Conservation (phyloP, 805 yeast species). For the Candida ficus region DNA sequence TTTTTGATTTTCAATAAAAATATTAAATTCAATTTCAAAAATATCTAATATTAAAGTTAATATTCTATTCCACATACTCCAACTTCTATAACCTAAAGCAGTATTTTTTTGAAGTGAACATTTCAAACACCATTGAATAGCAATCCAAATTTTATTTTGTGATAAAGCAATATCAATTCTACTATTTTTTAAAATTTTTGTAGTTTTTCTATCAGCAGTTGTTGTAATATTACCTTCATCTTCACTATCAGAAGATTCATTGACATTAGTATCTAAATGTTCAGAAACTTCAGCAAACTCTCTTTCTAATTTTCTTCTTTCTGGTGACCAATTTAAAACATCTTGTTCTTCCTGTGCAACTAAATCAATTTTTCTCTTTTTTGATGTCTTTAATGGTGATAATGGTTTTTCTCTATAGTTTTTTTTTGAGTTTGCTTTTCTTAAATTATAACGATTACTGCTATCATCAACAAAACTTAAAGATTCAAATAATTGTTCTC, state of each 20-base stretch:
- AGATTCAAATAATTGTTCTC: constrained; percentile 8
- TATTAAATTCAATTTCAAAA: constrained; percentile 10
- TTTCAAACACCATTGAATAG: constrained; percentile 27
- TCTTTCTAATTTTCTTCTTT: constrained; percentile 15
- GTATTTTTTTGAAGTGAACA: constrained; percentile 19
- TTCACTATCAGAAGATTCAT: constrained; percentile 3
- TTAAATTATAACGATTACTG: constrained; percentile 1
- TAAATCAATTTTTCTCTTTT: neutral
- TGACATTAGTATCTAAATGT: neutral
- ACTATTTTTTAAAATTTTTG: constrained; percentile 20
- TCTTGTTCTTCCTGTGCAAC: neutral
- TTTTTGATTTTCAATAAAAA: neutral
- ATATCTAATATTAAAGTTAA: constrained; percentile 17
- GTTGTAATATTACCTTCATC: constrained; percentile 3
- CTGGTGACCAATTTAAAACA: constrained; percentile 18
- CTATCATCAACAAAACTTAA: constrained; percentile 10
- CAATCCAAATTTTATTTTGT: constrained; percentile 22
- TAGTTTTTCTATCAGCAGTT: constrained; percentile 16
- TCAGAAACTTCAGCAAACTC: constrained; percentile 1
- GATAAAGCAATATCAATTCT: constrained; percentile 22
- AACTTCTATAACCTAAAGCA: constrained; percentile 9
- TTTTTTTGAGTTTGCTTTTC: constrained; percentile 10
- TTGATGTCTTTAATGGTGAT: neutral
- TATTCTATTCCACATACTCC: constrained; percentile 21
- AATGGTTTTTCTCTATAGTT: constrained; percentile 12